Conservation (phyloP, 257 asterid species). For the Asclepias syriaca region DNA sequence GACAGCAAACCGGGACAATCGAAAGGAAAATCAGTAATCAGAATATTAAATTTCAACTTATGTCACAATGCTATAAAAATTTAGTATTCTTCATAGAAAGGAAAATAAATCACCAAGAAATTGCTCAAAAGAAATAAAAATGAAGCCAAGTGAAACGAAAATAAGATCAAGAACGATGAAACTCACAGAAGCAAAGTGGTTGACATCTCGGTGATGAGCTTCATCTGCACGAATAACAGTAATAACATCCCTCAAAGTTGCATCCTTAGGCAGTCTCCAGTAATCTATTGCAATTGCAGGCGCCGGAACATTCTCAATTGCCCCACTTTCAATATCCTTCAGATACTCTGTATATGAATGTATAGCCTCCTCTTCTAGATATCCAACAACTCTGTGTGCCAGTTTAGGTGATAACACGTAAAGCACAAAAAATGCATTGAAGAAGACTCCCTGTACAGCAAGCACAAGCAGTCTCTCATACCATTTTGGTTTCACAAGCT, state of each 20-base stretch:
- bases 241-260: constrained; percentile 72
- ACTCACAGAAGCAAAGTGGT: constrained; percentile 94
- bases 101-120: background rate
- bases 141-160: background rate
- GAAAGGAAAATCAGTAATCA: background rate
- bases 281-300: constrained; percentile 93
- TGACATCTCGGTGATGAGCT: constrained; percentile 97
- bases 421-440: constrained; percentile 72
- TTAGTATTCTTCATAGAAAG: background rate
- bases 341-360: constrained; percentile 78
- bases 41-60: background rate
- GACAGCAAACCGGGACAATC: no score
- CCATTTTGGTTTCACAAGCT: constrained; percentile 88
- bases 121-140: background rate
- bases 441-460: constrained; percentile 79
- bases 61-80: background rate
- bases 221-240: constrained; percentile 88
- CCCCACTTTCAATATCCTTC: constrained; percentile 70
- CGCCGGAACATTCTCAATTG: constrained; percentile 60
- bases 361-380: constrained; percentile 89
- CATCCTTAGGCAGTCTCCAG: constrained; percentile 79
- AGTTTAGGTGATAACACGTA: constrained; percentile 70
- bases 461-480: constrained; percentile 78
- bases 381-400: constrained; percentile 94
- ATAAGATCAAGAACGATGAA: background rate